Percentiles rank a stretch among this genome's conserved stretches.
Evolutionary conservation across 169 alveolate genomes (phyloP).

Genomic region (Cryptosporidium andersoni): DNA sequence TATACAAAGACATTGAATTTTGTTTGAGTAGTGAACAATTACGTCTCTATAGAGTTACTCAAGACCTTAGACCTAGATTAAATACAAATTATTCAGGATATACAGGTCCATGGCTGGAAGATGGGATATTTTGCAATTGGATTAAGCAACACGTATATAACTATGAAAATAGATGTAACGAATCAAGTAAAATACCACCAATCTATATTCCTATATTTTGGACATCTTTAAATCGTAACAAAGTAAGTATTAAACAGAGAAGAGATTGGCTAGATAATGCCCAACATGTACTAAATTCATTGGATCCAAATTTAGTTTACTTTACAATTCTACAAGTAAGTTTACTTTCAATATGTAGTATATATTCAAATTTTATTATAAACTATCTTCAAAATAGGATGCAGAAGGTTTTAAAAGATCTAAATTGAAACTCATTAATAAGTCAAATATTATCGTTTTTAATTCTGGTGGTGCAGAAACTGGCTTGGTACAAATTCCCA

Average conservation of each 20-base stretch:
- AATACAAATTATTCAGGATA: slow-evolving; percentile 70
- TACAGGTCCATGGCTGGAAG: slow-evolving; percentile 71
- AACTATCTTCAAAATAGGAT: slow-evolving; percentile 36
- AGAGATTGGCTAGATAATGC: slow-evolving; percentile 16
- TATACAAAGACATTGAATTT: background rate
- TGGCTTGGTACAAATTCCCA: slow-evolving; percentile 52
- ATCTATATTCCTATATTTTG: slow-evolving; percentile 68
- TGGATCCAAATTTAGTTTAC: slow-evolving; percentile 13
- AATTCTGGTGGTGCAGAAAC: slow-evolving; percentile 71
- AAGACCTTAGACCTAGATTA: slow-evolving; percentile 57
- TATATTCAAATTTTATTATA: background rate
- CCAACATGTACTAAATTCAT: slow-evolving; percentile 16
- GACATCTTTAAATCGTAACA: slow-evolving; percentile 67
- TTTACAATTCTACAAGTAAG: slow-evolving; percentile 71
- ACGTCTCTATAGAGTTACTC: slow-evolving; percentile 14
- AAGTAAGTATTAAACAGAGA: slow-evolving; percentile 14
- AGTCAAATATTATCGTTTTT: slow-evolving; percentile 39
- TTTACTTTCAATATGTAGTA: background rate
- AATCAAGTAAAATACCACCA: slow-evolving; percentile 14
- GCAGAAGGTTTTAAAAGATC: slow-evolving; percentile 69
- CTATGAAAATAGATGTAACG: slow-evolving; percentile 4
- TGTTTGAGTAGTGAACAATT: slow-evolving; percentile 65
- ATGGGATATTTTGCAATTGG: slow-evolving; percentile 68
- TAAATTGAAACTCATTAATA: slow-evolving; percentile 24
- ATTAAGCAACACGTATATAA: background rate